Base-by-base conservation (phyloP, 176 grass and related monocot genomes). In the Ananas comosus region DNA sequence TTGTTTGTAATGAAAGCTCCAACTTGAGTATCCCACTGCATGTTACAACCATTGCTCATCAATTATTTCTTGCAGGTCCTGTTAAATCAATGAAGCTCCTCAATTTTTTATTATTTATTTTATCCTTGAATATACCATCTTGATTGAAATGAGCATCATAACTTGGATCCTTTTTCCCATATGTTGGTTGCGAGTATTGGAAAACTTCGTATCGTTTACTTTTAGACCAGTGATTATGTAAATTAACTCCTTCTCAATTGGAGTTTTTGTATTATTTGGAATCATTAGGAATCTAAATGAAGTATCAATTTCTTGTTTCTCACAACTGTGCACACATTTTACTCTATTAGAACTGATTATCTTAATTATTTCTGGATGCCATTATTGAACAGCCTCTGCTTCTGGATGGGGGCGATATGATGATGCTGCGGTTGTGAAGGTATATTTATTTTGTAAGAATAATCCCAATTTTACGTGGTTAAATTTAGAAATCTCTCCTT, bases 351-450 rank as follows among this genome's bases (percentile, higher is more conserved):
- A 50, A 51, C 64, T 74, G 47, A 18, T 67, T 71, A 77, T 33
- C 59, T 48, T 80, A 67, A 14, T n/a, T 19, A 67, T 48, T 50
- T 68, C 12, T 42, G 83, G 74, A 48, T 80, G 48, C 64, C 33
- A 73, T 80, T 79, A 58, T 70, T 12, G 47, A 75, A 87, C 80
- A 96, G 92, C 86, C 70, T 96, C 92, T 53, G 83, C 92, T 76
- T 82, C 88, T 68, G 92, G 88, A 14, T 96, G 88, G 88, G 92
- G 92, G 64, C 83, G 92, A 76, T 73, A 63, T 65, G 92, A 96
- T 67, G 92, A 96, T 85, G 78, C 86, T 85, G 92, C 81, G 22
- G 88, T 91, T 78, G 88, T 96, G 21, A 96, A 91, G 88, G 92
- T 96, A 49, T 58, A 18, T 29, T 67, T 17, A 18, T 13, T 42